Percentiles rank a stretch among this genome's conserved stretches.
These are phyloP conservation scores for Trichoderma reesei DNA, from an alignment of 495 filamentous ascomycete genomes.

Conservation along the genomic window DNA sequence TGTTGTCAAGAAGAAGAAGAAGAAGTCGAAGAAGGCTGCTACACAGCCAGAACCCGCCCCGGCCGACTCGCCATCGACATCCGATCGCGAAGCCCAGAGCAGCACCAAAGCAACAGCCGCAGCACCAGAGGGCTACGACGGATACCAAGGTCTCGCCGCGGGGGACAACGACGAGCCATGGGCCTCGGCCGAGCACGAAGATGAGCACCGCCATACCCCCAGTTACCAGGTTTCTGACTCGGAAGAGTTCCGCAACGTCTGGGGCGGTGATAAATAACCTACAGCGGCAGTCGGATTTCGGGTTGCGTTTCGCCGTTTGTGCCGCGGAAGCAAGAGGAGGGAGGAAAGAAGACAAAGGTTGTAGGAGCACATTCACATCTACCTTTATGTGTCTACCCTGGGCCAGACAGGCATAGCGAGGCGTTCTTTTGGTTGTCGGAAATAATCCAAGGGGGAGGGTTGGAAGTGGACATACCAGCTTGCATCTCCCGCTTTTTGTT, in stretches of 20 bases:
- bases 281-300: no score
- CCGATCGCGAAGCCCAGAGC: not conserved
- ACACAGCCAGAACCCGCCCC: constrained; percentile 20
- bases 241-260: constrained; percentile 30
- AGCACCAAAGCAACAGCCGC: not conserved
- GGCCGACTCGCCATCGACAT: not conserved
- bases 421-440: constrained; percentile 1
- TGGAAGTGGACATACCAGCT: no score
- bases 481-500: no score
- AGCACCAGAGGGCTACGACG: not conserved
- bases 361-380: not conserved
- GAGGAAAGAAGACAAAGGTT: not conserved
- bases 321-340: no score
- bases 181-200: not conserved
- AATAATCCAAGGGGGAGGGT: not conserved
- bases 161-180: not conserved
- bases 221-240: constrained; percentile 15
- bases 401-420: constrained; percentile 1
- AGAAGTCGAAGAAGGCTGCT: constrained; percentile 22
- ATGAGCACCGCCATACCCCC: not conserved
- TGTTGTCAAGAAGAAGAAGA: constrained; percentile 19
- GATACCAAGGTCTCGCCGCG: not conserved
- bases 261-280: constrained; percentile 20
- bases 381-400: not conserved
- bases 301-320: not conserved